These are phyloP conservation scores for Lentinula sp. DNA, from an alignment of 768 basidiomycete species.

Conservation along the genomic window DNA sequence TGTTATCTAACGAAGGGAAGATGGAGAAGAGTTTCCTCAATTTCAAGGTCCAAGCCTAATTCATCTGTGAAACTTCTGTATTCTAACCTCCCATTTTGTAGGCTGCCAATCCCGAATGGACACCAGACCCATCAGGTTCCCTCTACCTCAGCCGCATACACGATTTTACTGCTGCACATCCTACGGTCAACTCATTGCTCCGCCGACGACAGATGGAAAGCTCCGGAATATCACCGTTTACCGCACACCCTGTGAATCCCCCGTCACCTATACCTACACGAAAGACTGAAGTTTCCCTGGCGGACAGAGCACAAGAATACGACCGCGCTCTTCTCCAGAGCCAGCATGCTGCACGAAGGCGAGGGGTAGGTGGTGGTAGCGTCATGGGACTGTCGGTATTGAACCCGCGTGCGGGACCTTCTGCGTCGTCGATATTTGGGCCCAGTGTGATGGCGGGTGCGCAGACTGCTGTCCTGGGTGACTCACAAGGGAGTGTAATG, in stretches of 20 bases:
- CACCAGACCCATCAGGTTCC: conserved; percentile 86
- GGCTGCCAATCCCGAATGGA: conserved; percentile 96
- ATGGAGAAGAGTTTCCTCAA: conserved; percentile 98
- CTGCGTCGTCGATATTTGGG: conserved; percentile 42
- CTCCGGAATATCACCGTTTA: conserved; percentile 18
- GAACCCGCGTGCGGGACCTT: conserved; percentile 21
- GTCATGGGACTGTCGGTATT: conserved; percentile 45
- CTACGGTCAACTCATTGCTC: conserved; percentile 22
- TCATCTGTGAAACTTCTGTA: neutral
- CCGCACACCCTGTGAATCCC: neutral
- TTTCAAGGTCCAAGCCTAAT: conserved; percentile 57
- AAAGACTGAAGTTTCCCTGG: conserved; percentile 27
- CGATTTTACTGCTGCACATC: conserved; percentile 50
- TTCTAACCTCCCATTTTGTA: conserved; percentile 16
- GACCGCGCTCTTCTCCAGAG: conserved; percentile 72
- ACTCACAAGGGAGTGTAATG: conserved; percentile 59
- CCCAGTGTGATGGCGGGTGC: conserved; percentile 43
- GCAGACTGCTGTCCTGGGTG: conserved; percentile 68
- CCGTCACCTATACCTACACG: conserved; percentile 17
- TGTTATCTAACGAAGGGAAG: conserved; percentile 89
- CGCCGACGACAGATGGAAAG: conserved; percentile 7
- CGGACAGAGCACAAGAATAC: conserved; percentile 64
- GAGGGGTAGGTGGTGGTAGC: conserved; percentile 28
- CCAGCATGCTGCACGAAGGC: conserved; percentile 48
- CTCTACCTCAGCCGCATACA: conserved; percentile 85